These are phyloP conservation scores for Lablab purpureus DNA, from an alignment of 306 rosid species.

Conservation along the genomic window DNA sequence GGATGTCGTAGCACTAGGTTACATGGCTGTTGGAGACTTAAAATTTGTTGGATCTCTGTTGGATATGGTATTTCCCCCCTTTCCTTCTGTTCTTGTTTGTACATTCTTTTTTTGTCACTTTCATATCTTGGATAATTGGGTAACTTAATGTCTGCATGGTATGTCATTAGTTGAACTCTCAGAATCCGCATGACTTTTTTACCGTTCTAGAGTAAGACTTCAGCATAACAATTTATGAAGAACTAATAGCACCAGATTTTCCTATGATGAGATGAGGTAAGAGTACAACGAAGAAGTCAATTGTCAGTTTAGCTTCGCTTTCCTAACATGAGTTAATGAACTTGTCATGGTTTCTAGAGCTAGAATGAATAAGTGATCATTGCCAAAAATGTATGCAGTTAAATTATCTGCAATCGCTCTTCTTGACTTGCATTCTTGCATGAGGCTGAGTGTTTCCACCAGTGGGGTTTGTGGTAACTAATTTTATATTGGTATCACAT, in stretches of 20 bases:
- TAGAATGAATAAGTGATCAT: conserved; percentile 26
- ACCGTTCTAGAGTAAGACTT: background rate
- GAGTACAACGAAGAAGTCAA: conserved; percentile 16
- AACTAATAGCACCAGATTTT: conserved; percentile 9
- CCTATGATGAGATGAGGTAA: conserved; percentile 1
- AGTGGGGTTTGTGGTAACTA: background rate
- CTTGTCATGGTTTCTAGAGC: conserved; percentile 33
- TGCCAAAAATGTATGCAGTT: conserved; percentile 12
- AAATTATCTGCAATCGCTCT: conserved; percentile 37
- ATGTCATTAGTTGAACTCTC: conserved; percentile 27
- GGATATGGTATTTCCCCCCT: conserved; percentile 59
- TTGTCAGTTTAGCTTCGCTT: conserved; percentile 2
- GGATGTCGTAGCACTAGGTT: conserved; percentile 82
- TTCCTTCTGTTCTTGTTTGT: background rate
- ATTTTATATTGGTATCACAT: conserved; percentile 7
- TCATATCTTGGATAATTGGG: conserved; percentile 26
- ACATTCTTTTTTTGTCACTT: conserved; percentile 39
- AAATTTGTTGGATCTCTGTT: conserved; percentile 63
- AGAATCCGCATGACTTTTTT: conserved; percentile 10
- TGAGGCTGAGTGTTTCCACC: conserved; percentile 21
- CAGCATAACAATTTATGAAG: conserved; percentile 20
- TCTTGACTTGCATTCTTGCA: conserved; percentile 12
- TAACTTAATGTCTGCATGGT: conserved; percentile 3
- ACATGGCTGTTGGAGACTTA: conserved; percentile 78
- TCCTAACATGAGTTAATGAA: background rate